These are phyloP conservation scores for Aegle marmelos DNA, from an alignment of 345 rosid species.

Conservation along the genomic window DNA sequence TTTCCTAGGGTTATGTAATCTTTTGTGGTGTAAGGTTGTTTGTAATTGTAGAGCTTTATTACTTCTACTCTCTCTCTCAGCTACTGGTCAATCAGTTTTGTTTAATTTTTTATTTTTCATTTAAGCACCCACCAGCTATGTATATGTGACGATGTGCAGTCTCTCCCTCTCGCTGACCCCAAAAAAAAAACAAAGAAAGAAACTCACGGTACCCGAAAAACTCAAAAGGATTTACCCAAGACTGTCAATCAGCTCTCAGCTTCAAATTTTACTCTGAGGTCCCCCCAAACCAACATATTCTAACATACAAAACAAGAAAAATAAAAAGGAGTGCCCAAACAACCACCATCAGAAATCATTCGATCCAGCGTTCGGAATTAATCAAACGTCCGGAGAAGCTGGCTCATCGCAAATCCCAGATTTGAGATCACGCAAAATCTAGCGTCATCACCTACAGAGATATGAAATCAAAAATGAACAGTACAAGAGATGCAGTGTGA, in stretches of 20 bases:
- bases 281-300: too few relatives aligned
- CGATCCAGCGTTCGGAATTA: slow-evolving; percentile 27
- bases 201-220: slow-evolving; percentile 46
- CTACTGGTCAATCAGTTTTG: slow-evolving; percentile 77
- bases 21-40: slow-evolving; percentile 22
- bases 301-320: neutral
- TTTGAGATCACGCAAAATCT: slow-evolving; percentile 9
- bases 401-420: slow-evolving; percentile 8
- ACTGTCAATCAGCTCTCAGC: slow-evolving; percentile 9
- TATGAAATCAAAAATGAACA: slow-evolving; percentile 9
- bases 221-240: slow-evolving; percentile 50
- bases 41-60: neutral
- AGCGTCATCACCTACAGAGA: neutral
- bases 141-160: slow-evolving; percentile 24
- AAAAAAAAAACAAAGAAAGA: too few relatives aligned
- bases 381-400: slow-evolving; percentile 8
- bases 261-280: neutral
- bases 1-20: slow-evolving; percentile 31
- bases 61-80: slow-evolving; percentile 23
- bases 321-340: slow-evolving; percentile 2
- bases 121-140: slow-evolving; percentile 48
- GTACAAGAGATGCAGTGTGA: neutral
- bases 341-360: neutral
- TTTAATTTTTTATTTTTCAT: slow-evolving; percentile 8
- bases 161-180: slow-evolving; percentile 37